Evolutionary conservation across 768 basidiomycete species (phyloP), one percentile per base, ranked within the genome.

Genomic region (Paxillus involutus): DNA sequence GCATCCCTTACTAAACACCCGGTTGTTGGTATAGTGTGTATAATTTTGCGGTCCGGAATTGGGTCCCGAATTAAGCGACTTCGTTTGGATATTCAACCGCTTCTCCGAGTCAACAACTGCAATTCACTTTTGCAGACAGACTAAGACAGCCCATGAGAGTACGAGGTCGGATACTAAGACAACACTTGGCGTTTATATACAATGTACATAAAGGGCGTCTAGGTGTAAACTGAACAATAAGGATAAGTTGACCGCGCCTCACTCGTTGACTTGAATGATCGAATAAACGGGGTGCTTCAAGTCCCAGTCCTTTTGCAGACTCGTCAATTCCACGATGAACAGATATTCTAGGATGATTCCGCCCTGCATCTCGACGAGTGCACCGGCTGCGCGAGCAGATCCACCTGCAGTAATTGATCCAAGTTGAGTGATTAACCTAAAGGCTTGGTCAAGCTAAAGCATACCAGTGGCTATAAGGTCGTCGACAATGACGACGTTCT

Each of bases 401-500:
- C 97, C 97, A 57, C 94, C 94, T 92, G 49, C 12, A 53, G 44
- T 44, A n/a, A 26, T 49, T 44, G 17, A 29, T 49, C 30, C 51
- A 5, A 26, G n/a, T 19, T 63, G 47, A 63, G 40, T 7, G 30
- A 56, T n/a, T 48, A 21, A 17, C 35, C 32, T 49, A 29, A 17
- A 39, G n/a, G 35, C 21, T 29, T 29, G 36, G 40, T 13, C 6
- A 12, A 48, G 16, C 30, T 14, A 21, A n/a, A 16, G 57, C 79
- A 41, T 58, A 90, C 95, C 96, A 30, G 96, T 98, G 0, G 97
- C 97, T 58, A 99, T 91, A 39, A 99, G 79, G 71, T 99, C 97
- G 71, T 99, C 97, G 26, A 99, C 77, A 42, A 99, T 78, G 44
- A 99, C 70, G 19, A 94, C 92, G 55, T 76, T 88, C 67, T 94